phyloP scores from a whole-genome alignment of 2,329 filamentous ascomycete genomes.

The Leptodontidium sp. region DNA sequence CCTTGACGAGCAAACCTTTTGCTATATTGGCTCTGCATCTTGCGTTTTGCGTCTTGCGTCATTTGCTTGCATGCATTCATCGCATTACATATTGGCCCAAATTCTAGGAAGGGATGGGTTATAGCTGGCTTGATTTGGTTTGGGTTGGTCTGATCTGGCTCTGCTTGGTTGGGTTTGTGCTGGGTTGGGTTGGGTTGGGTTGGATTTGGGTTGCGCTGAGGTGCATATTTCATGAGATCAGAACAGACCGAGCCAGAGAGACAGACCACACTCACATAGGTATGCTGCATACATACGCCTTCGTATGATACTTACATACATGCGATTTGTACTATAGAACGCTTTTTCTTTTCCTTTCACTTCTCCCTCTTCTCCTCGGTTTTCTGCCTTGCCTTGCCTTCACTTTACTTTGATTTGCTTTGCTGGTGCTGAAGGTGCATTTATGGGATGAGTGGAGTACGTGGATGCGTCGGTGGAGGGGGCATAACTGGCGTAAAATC shows the following conservation, averaged over 20 bases:
- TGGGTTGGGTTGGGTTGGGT: neutral
- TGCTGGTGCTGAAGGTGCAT: neutral
- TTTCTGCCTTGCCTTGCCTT: neutral
- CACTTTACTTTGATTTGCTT: neutral
- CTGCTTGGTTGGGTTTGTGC: neutral
- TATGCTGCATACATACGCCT: neutral
- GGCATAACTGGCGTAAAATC: neutral
- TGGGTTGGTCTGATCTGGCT: neutral
- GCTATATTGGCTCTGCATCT: neutral
- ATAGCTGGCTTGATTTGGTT: no score
- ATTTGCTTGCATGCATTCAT: neutral
- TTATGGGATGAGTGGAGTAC: neutral
- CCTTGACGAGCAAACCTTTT: neutral
- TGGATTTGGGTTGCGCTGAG: neutral
- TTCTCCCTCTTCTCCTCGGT: no score
- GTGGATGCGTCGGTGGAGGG: neutral
- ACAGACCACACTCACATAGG: neutral
- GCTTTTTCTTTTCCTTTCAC: neutral
- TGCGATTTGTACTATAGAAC: conserved; percentile 5
- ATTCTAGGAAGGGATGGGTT: neutral
- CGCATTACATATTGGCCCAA: neutral
- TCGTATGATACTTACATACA: neutral
- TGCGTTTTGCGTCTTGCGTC: neutral
- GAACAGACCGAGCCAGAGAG: neutral
- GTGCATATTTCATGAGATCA: neutral